Evolutionary conservation across 2,329 filamentous ascomycete species (phyloP).

Genomic region (Verruconis gallopava): DNA sequence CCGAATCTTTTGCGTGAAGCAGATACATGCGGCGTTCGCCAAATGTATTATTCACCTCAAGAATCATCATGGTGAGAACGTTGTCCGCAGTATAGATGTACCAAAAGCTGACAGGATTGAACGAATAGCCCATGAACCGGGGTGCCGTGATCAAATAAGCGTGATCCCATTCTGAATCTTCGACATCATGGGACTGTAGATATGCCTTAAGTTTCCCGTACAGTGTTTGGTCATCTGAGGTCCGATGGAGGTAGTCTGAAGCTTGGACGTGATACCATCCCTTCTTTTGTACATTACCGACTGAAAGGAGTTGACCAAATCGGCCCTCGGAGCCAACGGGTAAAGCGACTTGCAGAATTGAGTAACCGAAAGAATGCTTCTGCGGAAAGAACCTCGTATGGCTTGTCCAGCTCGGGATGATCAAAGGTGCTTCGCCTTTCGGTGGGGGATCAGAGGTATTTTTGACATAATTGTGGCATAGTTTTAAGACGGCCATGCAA

Average conservation of each 20-base stretch:
- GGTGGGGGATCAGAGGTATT: too few species aligned
- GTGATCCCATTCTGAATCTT: conserved; percentile 47
- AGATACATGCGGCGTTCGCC: conserved; percentile 57
- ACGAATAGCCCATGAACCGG: conserved; percentile 54
- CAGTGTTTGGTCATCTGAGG: conserved; percentile 38
- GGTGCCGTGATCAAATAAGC: conserved; percentile 62
- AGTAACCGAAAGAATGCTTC: conserved; percentile 55
- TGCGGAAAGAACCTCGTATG: conserved; percentile 56
- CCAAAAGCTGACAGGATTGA: conserved; percentile 70
- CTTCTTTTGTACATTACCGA: conserved; percentile 20
- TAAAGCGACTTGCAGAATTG: conserved; percentile 56
- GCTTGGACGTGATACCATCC: conserved; percentile 49
- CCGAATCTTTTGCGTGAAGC: conserved; percentile 31
- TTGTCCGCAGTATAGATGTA: conserved; percentile 53
- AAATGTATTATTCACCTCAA: conserved; percentile 69
- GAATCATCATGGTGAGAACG: conserved; percentile 48
- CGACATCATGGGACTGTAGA: conserved; percentile 44
- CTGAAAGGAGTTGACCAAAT: conserved; percentile 44
- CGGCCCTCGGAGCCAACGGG: conserved; percentile 50
- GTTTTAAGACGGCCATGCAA: too few species aligned
- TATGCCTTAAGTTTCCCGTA: conserved; percentile 50
- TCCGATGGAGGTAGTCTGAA: conserved; percentile 48
- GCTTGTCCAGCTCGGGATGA: conserved; percentile 53
- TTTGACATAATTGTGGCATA: too few species aligned
- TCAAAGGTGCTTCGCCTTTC: conserved; percentile 20